Evolutionary conservation across 2,329 filamentous ascomycete genomes (phyloP), one percentile per base, ranked within the genome.

Genomic region (Westerdykella sp.): DNA sequence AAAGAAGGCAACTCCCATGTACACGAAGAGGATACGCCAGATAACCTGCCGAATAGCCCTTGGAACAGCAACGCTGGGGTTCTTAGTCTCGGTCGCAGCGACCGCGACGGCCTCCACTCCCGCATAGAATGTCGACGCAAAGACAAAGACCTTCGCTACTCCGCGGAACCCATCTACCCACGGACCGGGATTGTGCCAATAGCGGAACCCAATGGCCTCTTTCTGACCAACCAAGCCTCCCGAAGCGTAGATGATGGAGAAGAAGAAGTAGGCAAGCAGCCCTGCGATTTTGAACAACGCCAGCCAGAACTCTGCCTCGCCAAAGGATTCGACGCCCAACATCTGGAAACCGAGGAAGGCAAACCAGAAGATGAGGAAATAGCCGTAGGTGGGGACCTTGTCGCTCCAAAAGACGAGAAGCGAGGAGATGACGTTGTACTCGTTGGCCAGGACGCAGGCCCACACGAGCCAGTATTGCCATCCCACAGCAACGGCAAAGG

Each of bases 351-450:
- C 62, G 0, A 67, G 28, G 40, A 69, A 68, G 2, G 58, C 53
- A 35, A 56, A 62, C 65, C 67, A 69, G 47, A 69, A 68, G 32
- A 69, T 68, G n/a, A 69, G 46, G 14, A 69, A 67, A 43, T 66
- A 69, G 3, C 61, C 69, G 60, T 63, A 71, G 1, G 67, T 45
- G 2, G 69, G 68, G 12, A 70, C 60, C 18, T 62, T 62, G 21
- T 80, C 78, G 18, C 73, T 78, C 83, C 82, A 86, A 53, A 83
- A 83, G 0, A 75, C 73, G 41, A 85, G 69, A 45, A 86, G 83
- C 53, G 76, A 81, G 39, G 76, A 80, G 16, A 83, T 77, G 40
- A 81, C 80, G 46, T 85, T 85, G 63, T 85, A 85, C 62, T 87
- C 83, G 56, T 84, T 85, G 34, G 81, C 76, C 37, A 86, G 68